Conservation (phyloP, 2,329 filamentous ascomycete genomes). For the Penicillium corylophilum region DNA sequence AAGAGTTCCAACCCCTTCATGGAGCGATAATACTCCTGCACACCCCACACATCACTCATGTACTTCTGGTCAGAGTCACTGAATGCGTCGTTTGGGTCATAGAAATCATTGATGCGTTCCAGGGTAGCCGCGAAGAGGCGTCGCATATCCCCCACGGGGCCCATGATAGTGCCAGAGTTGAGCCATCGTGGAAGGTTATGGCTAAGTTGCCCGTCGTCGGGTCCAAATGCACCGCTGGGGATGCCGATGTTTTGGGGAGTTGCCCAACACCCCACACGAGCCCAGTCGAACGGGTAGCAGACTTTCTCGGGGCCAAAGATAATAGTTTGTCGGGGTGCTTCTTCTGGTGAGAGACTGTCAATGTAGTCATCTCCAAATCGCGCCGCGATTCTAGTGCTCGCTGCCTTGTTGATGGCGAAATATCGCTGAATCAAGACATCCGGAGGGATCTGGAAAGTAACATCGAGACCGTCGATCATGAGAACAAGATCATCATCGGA, state of each 20-base stretch:
- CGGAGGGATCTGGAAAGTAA: constrained; percentile 13
- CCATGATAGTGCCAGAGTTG: constrained; percentile 17
- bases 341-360: background rate
- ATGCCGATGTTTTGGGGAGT: constrained; percentile 10
- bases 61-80: constrained; percentile 18
- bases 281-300: constrained; percentile 11
- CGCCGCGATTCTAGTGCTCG: constrained; percentile 7
- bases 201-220: constrained; percentile 6
- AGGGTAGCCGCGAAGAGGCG: constrained; percentile 11
- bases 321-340: constrained; percentile 11
- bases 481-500: constrained; percentile 15
- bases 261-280: constrained; percentile 14
- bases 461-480: constrained; percentile 16
- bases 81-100: constrained; percentile 8
- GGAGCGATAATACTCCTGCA: constrained; percentile 12
- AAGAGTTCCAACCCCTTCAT: constrained; percentile 5
- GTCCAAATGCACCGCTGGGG: constrained; percentile 12
- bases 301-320: constrained; percentile 16
- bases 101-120: constrained; percentile 9
- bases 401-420: constrained; percentile 10
- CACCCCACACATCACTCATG: constrained; percentile 17
- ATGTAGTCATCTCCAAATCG: constrained; percentile 5
- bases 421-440: constrained; percentile 17
- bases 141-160: constrained; percentile 14
- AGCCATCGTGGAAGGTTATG: constrained; percentile 13